Percentiles rank a stretch among this genome's conserved stretches.
Conservation (phyloP, 2,329 filamentous ascomycete species). For the Neonectria neomacrospora region DNA sequence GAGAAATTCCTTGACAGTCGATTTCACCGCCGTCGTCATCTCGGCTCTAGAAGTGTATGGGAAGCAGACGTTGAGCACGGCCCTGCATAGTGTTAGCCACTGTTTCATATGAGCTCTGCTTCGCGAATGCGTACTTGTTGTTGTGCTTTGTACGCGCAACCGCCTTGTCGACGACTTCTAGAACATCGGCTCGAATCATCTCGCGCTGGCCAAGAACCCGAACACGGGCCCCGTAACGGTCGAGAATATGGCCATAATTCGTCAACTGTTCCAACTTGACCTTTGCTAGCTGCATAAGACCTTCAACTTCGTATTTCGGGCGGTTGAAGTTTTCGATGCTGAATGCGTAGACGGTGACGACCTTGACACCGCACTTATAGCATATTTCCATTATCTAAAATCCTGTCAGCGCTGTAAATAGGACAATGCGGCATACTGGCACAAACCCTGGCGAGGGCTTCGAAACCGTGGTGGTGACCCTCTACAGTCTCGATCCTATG, state of each 20-base stretch:
- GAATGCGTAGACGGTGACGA: constrained; percentile 98
- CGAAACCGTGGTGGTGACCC: constrained; percentile 94
- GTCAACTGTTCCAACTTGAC: constrained; percentile 91
- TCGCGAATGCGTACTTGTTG: constrained; percentile 67
- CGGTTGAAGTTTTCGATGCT: constrained; percentile 99
- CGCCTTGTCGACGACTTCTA: constrained; percentile 87
- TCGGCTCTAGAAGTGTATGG: constrained; percentile 97
- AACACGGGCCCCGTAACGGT: constrained; percentile 90
- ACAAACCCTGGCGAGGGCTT: constrained; percentile 86
- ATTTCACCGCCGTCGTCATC: constrained; percentile 88
- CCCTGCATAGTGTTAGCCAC: constrained; percentile 50
- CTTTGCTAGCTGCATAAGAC: constrained; percentile 97
- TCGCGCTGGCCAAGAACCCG: constrained; percentile 87
- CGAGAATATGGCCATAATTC: constrained; percentile 91
- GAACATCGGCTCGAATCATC: constrained; percentile 85
- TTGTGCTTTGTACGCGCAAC: constrained; percentile 90
- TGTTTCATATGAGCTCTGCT: not conserved
- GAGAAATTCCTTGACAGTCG: constrained; percentile 88
- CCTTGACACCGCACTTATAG: constrained; percentile 96
- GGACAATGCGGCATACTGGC: constrained; percentile 52
- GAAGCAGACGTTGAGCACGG: constrained; percentile 91
- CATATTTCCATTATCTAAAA: constrained; percentile 90
- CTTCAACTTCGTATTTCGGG: constrained; percentile 95
- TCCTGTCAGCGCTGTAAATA: constrained; percentile 18
- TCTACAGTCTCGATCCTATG: constrained; percentile 97